Conservation (phyloP, 306 rosid species). For the Cicer arietinum region DNA sequence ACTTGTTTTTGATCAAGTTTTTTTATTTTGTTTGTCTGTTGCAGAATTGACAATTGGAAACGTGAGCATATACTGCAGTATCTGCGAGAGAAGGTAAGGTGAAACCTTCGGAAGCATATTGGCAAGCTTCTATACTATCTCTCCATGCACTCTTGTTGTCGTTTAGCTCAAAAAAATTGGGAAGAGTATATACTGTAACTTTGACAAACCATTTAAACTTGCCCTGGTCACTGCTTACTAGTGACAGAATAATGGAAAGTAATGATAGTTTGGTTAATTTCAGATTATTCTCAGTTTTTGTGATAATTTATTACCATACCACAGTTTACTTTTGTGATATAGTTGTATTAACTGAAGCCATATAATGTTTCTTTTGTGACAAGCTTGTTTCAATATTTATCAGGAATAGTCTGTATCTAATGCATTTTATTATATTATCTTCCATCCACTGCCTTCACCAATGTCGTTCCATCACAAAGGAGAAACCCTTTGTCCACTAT, state of each 20-base stretch:
- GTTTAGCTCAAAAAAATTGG: constrained; percentile 10
- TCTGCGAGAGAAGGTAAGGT: constrained; percentile 84
- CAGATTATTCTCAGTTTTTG: constrained; percentile 17
- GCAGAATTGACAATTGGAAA: constrained; percentile 97
- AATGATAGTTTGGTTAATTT: constrained; percentile 11
- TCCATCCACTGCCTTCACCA: too few relatives aligned
- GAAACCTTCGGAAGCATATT: constrained; percentile 57
- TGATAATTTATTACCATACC: constrained; percentile 19
- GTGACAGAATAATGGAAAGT: constrained; percentile 26
- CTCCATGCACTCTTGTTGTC: constrained; percentile 14
- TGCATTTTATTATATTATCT: neutral
- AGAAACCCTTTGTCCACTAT: too few relatives aligned
- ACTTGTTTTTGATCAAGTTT: neutral
- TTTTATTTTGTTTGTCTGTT: constrained; percentile 3
- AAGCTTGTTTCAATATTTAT: constrained; percentile 16
- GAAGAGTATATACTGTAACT: constrained; percentile 18
- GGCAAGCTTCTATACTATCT: constrained; percentile 44
- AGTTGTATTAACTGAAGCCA: neutral
- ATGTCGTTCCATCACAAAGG: too few relatives aligned
- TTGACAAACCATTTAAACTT: constrained; percentile 16
- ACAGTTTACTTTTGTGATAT: neutral
- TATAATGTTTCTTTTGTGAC: constrained; percentile 12
- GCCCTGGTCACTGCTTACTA: neutral
- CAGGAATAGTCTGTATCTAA: neutral
- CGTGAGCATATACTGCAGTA: constrained; percentile 89